Conservation (phyloP, 78 protist genomes). For the Planoprotostelium fungivorum region DNA sequence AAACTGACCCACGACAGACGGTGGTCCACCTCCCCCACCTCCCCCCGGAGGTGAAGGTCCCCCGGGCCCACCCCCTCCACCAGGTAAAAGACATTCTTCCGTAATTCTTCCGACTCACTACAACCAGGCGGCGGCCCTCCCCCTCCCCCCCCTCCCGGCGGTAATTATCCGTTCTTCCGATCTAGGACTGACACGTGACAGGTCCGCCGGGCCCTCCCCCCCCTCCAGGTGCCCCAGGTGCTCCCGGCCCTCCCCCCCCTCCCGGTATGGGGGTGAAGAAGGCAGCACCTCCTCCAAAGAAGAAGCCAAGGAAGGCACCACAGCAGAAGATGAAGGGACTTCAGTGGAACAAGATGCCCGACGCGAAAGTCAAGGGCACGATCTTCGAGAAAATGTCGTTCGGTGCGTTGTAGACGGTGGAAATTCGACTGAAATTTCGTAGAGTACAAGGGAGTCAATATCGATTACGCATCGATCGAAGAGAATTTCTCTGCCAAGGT, state of each 20-base stretch:
- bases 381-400: constrained; percentile 30
- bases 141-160: background rate
- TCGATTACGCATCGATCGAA: constrained; percentile 52
- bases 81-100: too few species aligned
- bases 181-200: too few species aligned
- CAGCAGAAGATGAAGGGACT: constrained; percentile 59
- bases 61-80: background rate
- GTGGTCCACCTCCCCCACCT: background rate
- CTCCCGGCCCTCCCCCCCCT: constrained; percentile 28
- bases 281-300: constrained; percentile 55
- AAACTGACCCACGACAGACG: background rate
- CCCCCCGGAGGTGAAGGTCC: background rate
- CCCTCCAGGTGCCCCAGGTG: constrained; percentile 9
- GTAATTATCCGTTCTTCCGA: too few species aligned
- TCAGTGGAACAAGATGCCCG: constrained; percentile 52
- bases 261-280: constrained; percentile 27
- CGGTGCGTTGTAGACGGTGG: background rate
- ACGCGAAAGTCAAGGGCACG: constrained; percentile 47
- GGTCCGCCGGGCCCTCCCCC: constrained; percentile 40
- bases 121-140: background rate
- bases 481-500: constrained; percentile 51
- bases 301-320: constrained; percentile 24
- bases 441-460: constrained; percentile 27
- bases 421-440: background rate
- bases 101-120: too few species aligned